Base-by-base conservation (phyloP, 805 yeast species). In the Brettanomyces custersianus region DNA sequence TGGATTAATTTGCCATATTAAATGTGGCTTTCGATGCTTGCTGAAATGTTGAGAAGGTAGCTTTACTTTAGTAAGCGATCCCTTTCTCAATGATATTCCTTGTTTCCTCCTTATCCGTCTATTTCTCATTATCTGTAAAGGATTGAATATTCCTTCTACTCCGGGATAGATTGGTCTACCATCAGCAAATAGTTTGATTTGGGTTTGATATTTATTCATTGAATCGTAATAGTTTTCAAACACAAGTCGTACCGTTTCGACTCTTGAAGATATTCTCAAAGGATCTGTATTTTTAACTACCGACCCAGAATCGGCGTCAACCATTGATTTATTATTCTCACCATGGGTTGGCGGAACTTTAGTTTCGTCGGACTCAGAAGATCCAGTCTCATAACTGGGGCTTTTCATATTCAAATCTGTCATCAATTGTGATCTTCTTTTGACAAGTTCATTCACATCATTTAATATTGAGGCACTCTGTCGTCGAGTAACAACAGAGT, bases 81-180 rank as follows among this genome's bases (percentile, higher is more conserved):
- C 37, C 4, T 63, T 60, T 27, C 67, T 63, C 3, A 73, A 68
- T 24, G 62, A 59, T 38, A 71, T 73, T 34, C 65, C 66, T 46
- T 70, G 60, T 46, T 69, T 70, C 39, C 68, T 66, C 36, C 83
- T 55, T 4, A 79, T 51, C 45, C 65, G 66, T 39, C 95, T 65
- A 55, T 85, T 80, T 38, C 96, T 61, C 20, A 86, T 74, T n/a
- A 78, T 69, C 55, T 84, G 95, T 30, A 86, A 60, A 4, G 95
- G 95, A 51, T 86, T 86, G 61, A 78, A 86, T 3, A 72, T 69
- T 3, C 80, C 83, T 38, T 77, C 85, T 3, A 80, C 70, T 2
- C 72, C 73, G 2, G 65, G 68, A 42, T 70, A 68, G 3, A 31
- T 36, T 0, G 51, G 49, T 2, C 20, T 39, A 4, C 35, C 42